A percentile compares a stretch with the other conserved stretches of the same genome.
These are phyloP conservation scores for Aspergillus japonicus DNA, from an alignment of 2,329 filamentous ascomycete genomes.

Conservation along the genomic window DNA sequence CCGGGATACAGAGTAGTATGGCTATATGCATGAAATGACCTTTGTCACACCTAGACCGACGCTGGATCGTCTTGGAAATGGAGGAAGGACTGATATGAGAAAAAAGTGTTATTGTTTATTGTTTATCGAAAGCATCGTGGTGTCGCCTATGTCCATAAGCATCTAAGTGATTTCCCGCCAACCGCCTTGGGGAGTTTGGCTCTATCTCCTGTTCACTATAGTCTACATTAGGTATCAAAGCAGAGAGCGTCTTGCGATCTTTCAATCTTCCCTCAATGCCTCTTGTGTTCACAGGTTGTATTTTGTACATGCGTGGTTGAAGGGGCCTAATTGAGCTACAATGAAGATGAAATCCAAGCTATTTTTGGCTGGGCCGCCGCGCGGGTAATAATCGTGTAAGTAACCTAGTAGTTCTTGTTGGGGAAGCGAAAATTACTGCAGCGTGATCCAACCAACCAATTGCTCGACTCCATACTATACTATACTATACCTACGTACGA, in stretches of 20 bases:
- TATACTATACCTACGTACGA: not conserved
- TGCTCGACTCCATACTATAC: too few relatives aligned
- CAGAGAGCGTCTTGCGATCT: constrained; percentile 15
- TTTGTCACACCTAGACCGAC: constrained; percentile 34
- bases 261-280: constrained; percentile 8
- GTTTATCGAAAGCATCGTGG: constrained; percentile 17
- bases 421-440: not conserved
- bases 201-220: constrained; percentile 9
- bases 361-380: not conserved
- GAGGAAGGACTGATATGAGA: constrained; percentile 24
- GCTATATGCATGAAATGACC: constrained; percentile 34
- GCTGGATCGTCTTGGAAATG: constrained; percentile 42
- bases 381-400: not conserved
- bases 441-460: not conserved
- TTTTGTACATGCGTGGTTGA: not conserved
- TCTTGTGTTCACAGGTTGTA: not conserved
- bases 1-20: constrained; percentile 33
- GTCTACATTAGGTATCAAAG: constrained; percentile 20
- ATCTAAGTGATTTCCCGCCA: constrained; percentile 9
- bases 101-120: constrained; percentile 25
- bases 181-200: constrained; percentile 5
- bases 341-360: too few relatives aligned
- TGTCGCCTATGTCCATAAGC: constrained; percentile 17
- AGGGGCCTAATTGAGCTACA: too few relatives aligned
- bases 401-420: too few relatives aligned